Evolutionary conservation across 2,329 filamentous ascomycete species (phyloP).

Genomic region (Aureobasidium namibiae): DNA sequence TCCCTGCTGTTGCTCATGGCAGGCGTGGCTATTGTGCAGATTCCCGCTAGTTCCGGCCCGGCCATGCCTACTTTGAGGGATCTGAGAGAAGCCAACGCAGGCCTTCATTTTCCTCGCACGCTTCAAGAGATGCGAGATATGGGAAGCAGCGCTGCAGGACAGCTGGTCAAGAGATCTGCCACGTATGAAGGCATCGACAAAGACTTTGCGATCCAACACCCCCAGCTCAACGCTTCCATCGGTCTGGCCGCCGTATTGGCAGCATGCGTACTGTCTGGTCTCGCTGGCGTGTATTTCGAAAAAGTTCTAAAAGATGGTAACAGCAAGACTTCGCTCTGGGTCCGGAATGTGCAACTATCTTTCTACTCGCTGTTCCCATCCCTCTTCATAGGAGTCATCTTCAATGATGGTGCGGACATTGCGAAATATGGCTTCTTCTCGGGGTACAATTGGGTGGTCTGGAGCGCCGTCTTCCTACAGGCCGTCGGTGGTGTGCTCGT

Average conservation of each 20-base stretch:
- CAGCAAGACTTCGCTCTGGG: constrained; percentile 72
- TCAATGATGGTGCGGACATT: constrained; percentile 79
- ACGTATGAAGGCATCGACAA: constrained; percentile 83
- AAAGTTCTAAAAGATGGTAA: constrained; percentile 85
- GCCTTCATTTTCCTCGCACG: constrained; percentile 65
- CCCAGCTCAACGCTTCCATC: constrained; percentile 66
- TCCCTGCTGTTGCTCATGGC: constrained; percentile 69
- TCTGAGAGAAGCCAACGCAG: constrained; percentile 50
- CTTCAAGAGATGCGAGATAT: constrained; percentile 67
- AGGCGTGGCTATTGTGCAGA: constrained; percentile 77
- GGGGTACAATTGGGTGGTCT: constrained; percentile 89
- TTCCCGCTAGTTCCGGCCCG: constrained; percentile 54
- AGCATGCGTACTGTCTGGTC: constrained; percentile 70
- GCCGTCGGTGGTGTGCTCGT: constrained; percentile 78
- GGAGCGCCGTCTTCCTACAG: constrained; percentile 75
- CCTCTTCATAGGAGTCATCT: constrained; percentile 74
- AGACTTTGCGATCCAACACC: constrained; percentile 44
- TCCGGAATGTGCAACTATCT: constrained; percentile 87
- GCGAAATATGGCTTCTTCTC: constrained; percentile 82
- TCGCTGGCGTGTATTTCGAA: constrained; percentile 82
- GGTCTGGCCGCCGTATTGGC: constrained; percentile 71
- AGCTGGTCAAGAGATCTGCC: constrained; percentile 63
- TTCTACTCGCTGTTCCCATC: constrained; percentile 91
- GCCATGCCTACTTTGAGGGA: constrained; percentile 50
- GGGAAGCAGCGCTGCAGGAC: constrained; percentile 41